These are phyloP conservation scores for Boletus coccyginus DNA, from an alignment of 768 basidiomycete species.

Conservation along the genomic window DNA sequence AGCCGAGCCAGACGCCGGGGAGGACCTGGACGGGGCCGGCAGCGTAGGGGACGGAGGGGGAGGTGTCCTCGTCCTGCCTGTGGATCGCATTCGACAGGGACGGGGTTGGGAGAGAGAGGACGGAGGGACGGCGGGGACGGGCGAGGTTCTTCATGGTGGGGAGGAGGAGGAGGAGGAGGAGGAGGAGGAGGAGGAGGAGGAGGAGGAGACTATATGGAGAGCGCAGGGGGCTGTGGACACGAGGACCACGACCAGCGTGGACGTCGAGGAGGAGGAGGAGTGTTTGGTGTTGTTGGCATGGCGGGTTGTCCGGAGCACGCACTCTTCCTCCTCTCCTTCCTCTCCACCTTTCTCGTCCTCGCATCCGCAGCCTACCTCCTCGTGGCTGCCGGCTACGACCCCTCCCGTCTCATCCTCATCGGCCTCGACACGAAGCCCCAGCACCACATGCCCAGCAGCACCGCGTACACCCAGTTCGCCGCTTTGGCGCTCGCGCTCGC, in stretches of 20 bases:
- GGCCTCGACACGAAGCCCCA: constrained; percentile 38
- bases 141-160: constrained; percentile 23
- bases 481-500: constrained; percentile 52
- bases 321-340: constrained; percentile 52
- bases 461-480: constrained; percentile 41
- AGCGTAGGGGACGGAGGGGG: constrained; percentile 65
- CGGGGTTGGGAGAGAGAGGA: constrained; percentile 18
- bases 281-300: constrained; percentile 6
- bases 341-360: constrained; percentile 47
- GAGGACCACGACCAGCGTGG: constrained; percentile 36
- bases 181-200: constrained; percentile 29
- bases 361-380: constrained; percentile 43
- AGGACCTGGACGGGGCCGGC: constrained; percentile 83
- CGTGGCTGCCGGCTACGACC: constrained; percentile 52
- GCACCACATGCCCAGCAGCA: constrained; percentile 13
- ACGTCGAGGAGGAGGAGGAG: too few relatives aligned
- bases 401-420: constrained; percentile 59
- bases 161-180: constrained; percentile 21
- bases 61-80: constrained; percentile 60
- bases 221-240: constrained; percentile 54
- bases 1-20: constrained; percentile 86
- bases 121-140: constrained; percentile 56
- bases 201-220: constrained; percentile 44
- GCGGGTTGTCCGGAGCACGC: too few relatives aligned
- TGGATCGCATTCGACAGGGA: constrained; percentile 41